Conservation (phyloP, 169 alveolate species). For the Nephromyces sp. region DNA sequence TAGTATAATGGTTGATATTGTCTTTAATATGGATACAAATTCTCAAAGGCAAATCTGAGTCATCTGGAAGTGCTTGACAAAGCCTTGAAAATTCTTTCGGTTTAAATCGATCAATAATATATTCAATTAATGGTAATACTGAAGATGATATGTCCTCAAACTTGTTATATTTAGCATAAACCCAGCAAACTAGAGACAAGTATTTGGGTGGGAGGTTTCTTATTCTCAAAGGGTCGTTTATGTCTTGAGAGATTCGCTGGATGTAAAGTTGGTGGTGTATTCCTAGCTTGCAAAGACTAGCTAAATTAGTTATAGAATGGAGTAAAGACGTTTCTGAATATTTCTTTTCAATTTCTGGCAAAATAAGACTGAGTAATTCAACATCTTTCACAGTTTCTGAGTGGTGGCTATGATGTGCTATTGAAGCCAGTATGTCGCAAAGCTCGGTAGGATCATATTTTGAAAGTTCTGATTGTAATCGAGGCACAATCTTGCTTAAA, state of each 20-base stretch:
- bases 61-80: constrained; percentile 12
- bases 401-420: not conserved
- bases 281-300: not conserved
- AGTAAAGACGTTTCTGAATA: not conserved
- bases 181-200: constrained; percentile 7
- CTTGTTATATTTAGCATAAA: not conserved
- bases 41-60: not conserved
- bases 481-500: not conserved
- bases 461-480: not conserved
- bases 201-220: constrained; percentile 8
- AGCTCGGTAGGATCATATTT: constrained; percentile 6
- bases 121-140: constrained; percentile 10
- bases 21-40: not conserved
- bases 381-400: constrained; percentile 3
- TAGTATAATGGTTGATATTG: not conserved
- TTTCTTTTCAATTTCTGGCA: not conserved
- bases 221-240: not conserved
- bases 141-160: constrained; percentile 4
- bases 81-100: constrained; percentile 6
- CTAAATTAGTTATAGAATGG: not conserved
- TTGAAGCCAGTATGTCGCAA: constrained; percentile 2
- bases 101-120: not conserved
- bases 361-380: not conserved
- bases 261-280: not conserved
- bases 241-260: not conserved